Evolutionary conservation across 2,329 filamentous ascomycete species (phyloP), one percentile per base, ranked within the genome.

Genomic region (Diaporthe nobilis): DNA sequence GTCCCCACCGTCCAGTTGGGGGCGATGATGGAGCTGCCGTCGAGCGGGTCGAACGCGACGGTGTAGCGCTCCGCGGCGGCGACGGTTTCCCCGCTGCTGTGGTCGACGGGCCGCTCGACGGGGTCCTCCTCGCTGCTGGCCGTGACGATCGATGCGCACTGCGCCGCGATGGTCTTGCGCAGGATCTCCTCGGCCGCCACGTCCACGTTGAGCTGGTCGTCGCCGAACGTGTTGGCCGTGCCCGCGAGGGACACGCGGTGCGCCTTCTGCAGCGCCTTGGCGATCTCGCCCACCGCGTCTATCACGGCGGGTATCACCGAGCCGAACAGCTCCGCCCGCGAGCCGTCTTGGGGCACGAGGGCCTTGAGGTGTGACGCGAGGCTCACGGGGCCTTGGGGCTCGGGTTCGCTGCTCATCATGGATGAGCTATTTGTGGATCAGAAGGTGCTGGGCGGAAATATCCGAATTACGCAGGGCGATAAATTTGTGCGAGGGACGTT

Each of bases 41-140:
- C 91, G 0, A 93, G 86, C 0, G 91, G 91, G 78, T 93, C 91
- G 78, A 92, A 93, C 0, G 90, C 90, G 12, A 92, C 82, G 0
- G 90, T 88, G 82, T 92, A 92, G 39, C 83, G 80, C 78, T 91
- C 88, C 2, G 72, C 6, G 42, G 13, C 15, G 15, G 17, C 44
- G 13, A 17, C 42, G 5, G 13, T 17, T 1, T 42, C 39, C 12
- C 2, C 67, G 39, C 20, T 53, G 57, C 47, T 70, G 74, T 80
- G 76, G 51, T 77, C 55, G 71, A 83, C 78, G 49, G 81, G 31
- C 75, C 82, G 81, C 81, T 92, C 90, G 0, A 90, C 80, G 0
- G 90, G 90, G 71, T 92, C 90, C 79, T 92, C 91, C 80, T 92
- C 91, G 80, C 90, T 91, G 82, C 88, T 90, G 1, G 89, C 89